Percentiles rank a stretch among this genome's conserved stretches.
phyloP scores from a whole-genome alignment of 2,329 filamentous ascomycete species.

The Colletotrichum echinochloae region DNA sequence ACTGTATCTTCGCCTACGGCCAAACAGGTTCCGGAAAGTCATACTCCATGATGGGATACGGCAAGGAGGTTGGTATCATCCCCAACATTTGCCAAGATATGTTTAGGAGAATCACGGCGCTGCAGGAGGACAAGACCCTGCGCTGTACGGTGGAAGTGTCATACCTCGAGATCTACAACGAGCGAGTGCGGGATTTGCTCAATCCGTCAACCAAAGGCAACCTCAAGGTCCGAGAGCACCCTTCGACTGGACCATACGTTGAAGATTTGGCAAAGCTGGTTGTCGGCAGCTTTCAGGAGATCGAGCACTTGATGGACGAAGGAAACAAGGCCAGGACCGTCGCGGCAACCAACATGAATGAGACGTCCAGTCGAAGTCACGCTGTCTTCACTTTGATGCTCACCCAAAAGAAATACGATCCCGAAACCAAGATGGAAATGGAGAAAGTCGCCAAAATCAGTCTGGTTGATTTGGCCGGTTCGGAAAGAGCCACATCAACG shows the following conservation, averaged over 20 bases:
- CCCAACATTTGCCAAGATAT: conserved; percentile 97
- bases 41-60: conserved; percentile 99
- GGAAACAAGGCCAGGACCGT: conserved; percentile 99
- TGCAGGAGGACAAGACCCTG: conserved; percentile 79
- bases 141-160: conserved; percentile 97
- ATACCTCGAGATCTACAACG: conserved; percentile 99
- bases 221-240: conserved; percentile 96
- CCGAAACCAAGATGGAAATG: conserved; percentile 94
- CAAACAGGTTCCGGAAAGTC: conserved; percentile 99
- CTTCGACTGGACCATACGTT: conserved; percentile 96
- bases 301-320: conserved; percentile 98
- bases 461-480: conserved; percentile 96
- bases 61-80: conserved; percentile 94
- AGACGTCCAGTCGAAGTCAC: conserved; percentile 97
- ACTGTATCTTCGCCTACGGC: conserved; percentile 99
- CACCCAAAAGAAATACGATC: conserved; percentile 91
- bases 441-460: conserved; percentile 99
- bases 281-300: conserved; percentile 92
- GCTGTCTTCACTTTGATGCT: conserved; percentile 97
- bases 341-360: conserved; percentile 99
- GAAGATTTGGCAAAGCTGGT: conserved; percentile 97
- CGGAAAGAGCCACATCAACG: conserved; percentile 95
- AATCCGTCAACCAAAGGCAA: conserved; percentile 97
- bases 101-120: conserved; percentile 84
- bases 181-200: conserved; percentile 92